Evolutionary conservation across 495 filamentous ascomycete species (phyloP), one percentile per base, ranked within the genome.

Genomic region (Penicillium paradoxum): DNA sequence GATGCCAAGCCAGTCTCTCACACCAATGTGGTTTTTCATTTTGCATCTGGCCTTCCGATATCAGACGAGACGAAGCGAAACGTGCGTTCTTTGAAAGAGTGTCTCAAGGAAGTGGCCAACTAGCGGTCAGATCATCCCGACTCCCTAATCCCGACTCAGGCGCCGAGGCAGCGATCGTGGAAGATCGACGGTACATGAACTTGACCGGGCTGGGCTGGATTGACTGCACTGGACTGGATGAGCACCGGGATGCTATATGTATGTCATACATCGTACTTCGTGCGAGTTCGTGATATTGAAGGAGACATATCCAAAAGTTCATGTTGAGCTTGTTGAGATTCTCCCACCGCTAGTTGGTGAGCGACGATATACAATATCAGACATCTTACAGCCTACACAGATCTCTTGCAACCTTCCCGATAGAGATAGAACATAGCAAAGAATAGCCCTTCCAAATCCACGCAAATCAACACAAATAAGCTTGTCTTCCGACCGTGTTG

Each of bases 211-310:
- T n/a, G n/a, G 39, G 18, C 37, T 43, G 40, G 13, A 19, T 19
- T 43, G 24, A 29, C 41, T 29, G 41, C 17, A 10, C 15, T 17
- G 34, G 18, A 40, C 18, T 40, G 38, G 18, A 43, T 11, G 9
- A 18, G 36, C 17, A 40, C 10, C 42, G 22, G 33, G n/a, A 49
- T 49, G 34, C n/a, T 29, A 18, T 24, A 37, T 49, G 46, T 48
- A 49, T 49, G 46, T 38, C 46, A 49, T 39, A 38, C 45, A 47
- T 47, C 10, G 29, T 32, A 32, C 29, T 32, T 32, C 10, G 29
- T 2, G 2, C 2, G 29, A 11, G 4, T n/a, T 47, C 11, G 37
- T 47, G 45, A 33, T 6, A 14, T 27, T 13, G 24, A 30, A 47
- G n/a, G 32, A n/a, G 11, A 22, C 2, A 29, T 4, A 30, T 32